Base-by-base conservation (phyloP, 2,329 filamentous ascomycete species). In the Ophiocordyceps robertsii region DNA sequence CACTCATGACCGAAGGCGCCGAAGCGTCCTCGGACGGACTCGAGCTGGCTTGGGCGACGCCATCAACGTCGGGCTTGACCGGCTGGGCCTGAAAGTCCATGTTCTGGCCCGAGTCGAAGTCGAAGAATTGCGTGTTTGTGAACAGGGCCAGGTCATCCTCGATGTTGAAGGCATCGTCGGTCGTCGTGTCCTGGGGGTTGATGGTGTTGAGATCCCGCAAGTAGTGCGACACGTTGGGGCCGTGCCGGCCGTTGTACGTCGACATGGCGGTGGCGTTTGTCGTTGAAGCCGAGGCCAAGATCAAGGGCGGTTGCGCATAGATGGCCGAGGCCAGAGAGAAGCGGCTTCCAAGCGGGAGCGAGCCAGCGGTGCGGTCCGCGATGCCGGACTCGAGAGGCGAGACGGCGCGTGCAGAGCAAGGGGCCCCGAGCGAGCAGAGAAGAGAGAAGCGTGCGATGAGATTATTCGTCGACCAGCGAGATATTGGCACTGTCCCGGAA, bases 191-290 rank as follows among this genome's bases (percentile, higher is more conserved):
- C 47, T 81, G 70, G 42, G 82, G 75, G 53, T 79, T 77, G 47
- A 82, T 69, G 47, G 79, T 76, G 68, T 95, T 95, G 55, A 95
- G 72, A 52, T 89, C 83, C 55, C 85, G 82, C 51, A 95, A 73
- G 67, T 92, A 94, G 57, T 88, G 82, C 57, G 87, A 88, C 65
- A 95, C 84, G 62, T 94, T 94, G 56, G 85, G 82, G 53, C 77
- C 84, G 58, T 83, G 80, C 48, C 86, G 82, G 57, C 80, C 82
- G 63, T 74, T 80, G 73, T 79, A 88, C 59, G 70, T 74, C 60
- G 84, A 78, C 83, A 88, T 88, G 45, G 44, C 51, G 48, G 30
- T 35, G 42, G 24, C 6, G 24, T 9, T 27, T 27, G 24, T 27
- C 24, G 24, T 39, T 41, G 13, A 19, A 37, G 29, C 27, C 14